phyloP scores from a whole-genome alignment of 345 rosid genomes.

The Dovyalis caffra region DNA sequence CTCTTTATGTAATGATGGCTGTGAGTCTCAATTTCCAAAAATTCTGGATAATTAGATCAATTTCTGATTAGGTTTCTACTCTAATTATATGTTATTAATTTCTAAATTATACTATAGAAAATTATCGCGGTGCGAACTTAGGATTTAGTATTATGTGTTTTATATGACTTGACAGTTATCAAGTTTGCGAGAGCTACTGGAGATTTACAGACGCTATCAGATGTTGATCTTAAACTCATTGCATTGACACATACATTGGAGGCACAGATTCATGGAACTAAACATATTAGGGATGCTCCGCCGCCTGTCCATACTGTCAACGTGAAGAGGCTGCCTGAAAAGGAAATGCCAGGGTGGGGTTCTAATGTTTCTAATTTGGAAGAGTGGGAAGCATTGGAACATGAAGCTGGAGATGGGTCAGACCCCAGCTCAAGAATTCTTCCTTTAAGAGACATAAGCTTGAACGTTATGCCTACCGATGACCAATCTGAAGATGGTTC shows the following conservation, averaged over 20 bases:
- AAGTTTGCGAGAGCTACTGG: conserved; percentile 90
- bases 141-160: neutral
- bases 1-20: no score
- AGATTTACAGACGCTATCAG: conserved; percentile 84
- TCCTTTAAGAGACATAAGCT: conserved; percentile 70
- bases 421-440: conserved; percentile 62
- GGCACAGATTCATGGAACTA: conserved; percentile 76
- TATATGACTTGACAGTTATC: conserved; percentile 39
- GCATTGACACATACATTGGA: conserved; percentile 82
- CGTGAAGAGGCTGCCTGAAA: conserved; percentile 80
- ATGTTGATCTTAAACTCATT: conserved; percentile 79
- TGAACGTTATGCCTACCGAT: conserved; percentile 45
- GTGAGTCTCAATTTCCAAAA: neutral
- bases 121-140: neutral
- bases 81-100: neutral
- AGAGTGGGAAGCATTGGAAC: conserved; percentile 90
- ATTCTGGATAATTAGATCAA: neutral
- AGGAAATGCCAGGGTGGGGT: conserved; percentile 95
- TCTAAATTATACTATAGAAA: neutral
- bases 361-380: conserved; percentile 82
- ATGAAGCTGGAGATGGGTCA: conserved; percentile 43
- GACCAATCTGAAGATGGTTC: conserved; percentile 44
- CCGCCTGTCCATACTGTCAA: conserved; percentile 73
- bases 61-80: neutral
- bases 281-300: conserved; percentile 68